A percentile compares a stretch with the other conserved stretches of the same genome.
These are phyloP conservation scores for Akanthomyces uredinophilus DNA, from an alignment of 2,329 filamentous ascomycete species.

Conservation along the genomic window DNA sequence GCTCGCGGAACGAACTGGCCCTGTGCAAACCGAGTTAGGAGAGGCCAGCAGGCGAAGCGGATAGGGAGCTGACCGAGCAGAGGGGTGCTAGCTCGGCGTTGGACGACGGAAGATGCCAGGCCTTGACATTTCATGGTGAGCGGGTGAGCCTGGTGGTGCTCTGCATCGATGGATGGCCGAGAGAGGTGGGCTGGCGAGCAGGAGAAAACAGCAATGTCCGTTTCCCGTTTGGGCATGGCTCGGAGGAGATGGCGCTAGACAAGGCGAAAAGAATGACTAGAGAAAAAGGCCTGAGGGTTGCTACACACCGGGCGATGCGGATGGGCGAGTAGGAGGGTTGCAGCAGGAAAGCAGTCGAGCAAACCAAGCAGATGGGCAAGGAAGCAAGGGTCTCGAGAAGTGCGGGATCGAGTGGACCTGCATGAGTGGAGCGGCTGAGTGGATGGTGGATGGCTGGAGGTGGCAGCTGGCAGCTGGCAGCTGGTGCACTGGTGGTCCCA, in stretches of 20 bases:
- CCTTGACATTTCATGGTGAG: background rate
- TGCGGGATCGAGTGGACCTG: conserved; percentile 12
- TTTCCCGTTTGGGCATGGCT: background rate
- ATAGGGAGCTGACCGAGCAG: background rate
- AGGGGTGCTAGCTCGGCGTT: background rate
- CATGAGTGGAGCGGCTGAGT: background rate
- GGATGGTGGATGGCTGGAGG: too few species aligned
- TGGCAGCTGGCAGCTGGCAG: too few species aligned
- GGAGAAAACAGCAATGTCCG: background rate
- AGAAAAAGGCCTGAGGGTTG: background rate
- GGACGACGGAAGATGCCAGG: background rate
- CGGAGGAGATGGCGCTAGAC: background rate
- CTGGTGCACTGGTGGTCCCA: background rate
- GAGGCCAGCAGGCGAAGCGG: background rate
- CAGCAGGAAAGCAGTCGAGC: background rate
- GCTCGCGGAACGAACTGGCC: background rate
- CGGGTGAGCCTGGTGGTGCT: background rate
- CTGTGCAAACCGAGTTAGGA: background rate
- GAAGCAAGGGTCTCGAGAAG: background rate
- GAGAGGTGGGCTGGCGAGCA: background rate
- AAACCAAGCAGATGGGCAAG: background rate
- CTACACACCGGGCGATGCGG: background rate
- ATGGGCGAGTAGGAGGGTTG: background rate
- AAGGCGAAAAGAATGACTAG: background rate
- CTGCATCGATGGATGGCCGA: background rate